These are phyloP conservation scores for Crithidia thermophila DNA, from an alignment of 208 protist species.

Conservation along the genomic window DNA sequence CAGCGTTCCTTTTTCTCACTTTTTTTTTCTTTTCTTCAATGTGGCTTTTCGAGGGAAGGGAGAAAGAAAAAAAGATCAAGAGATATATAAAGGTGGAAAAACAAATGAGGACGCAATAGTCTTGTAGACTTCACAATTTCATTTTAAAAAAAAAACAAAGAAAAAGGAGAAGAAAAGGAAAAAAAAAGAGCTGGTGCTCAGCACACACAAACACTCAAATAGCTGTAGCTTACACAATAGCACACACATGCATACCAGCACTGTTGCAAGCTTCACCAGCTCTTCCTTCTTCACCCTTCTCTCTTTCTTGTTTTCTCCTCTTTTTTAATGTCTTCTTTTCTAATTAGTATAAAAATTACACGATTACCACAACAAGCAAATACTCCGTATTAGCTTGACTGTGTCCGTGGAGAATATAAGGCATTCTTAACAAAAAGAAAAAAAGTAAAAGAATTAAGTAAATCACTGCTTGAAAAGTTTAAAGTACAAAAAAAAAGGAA, in stretches of 20 bases:
- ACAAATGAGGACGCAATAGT: constrained; percentile 5
- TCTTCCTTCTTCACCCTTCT: background rate
- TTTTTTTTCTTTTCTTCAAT: background rate
- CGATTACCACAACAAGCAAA: background rate
- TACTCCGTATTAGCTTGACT: background rate
- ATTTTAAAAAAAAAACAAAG: background rate
- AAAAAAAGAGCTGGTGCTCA: background rate
- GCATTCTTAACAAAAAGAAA: background rate
- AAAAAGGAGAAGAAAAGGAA: background rate
- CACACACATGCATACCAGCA: background rate
- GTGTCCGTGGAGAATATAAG: constrained; percentile 1
- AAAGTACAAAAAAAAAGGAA: constrained; percentile 17
- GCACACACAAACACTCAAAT: background rate
- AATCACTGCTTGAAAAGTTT: background rate
- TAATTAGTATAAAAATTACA: background rate
- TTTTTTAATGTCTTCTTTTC: background rate
- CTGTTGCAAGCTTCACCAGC: background rate
- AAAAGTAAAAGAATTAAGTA: too few species aligned
- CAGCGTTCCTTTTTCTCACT: background rate
- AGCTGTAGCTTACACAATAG: too few species aligned
- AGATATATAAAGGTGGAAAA: background rate
- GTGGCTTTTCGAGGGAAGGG: constrained; percentile 6
- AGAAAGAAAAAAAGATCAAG: background rate
- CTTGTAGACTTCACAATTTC: background rate
- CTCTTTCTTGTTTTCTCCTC: constrained; percentile 5